phyloP scores from a whole-genome alignment of 306 rosid species.

The Calophaca sinica region DNA sequence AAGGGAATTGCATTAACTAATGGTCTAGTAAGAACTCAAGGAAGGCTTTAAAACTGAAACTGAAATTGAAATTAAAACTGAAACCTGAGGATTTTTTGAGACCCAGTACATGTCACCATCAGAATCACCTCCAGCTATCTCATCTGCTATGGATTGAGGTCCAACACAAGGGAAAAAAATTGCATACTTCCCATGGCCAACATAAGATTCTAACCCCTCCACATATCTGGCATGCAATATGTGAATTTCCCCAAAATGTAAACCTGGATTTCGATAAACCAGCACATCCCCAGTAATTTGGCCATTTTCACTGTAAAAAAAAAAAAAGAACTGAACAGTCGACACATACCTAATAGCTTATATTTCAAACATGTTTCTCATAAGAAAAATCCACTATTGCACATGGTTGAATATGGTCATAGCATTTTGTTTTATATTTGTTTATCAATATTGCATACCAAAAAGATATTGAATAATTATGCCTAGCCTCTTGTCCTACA shows the following conservation, averaged over 20 bases:
- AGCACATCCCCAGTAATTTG: too few species aligned
- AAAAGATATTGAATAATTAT: too few species aligned
- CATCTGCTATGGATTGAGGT: conserved; percentile 78
- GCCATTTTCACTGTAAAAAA: conserved; percentile 58
- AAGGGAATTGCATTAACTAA: too few species aligned
- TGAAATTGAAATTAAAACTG: too few species aligned
- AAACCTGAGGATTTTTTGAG: too few species aligned
- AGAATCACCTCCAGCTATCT: too few species aligned
- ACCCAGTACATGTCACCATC: too few species aligned
- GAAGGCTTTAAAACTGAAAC: conserved; percentile 34
- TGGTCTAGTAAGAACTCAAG: conserved; percentile 9
- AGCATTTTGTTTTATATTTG: conserved; percentile 2
- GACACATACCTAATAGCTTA: conserved; percentile 4
- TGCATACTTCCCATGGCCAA: conserved; percentile 74
- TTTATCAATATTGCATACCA: conserved; percentile 30
- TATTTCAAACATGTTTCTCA: not conserved
- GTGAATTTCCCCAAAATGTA: too few species aligned
- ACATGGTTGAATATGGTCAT: conserved; percentile 12
- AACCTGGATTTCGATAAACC: too few species aligned
- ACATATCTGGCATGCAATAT: conserved; percentile 50
- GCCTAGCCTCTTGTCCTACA: too few species aligned
- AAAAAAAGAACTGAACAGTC: not conserved
- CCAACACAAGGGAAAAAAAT: conserved; percentile 86
- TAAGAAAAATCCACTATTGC: not conserved
- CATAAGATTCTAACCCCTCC: conserved; percentile 51